Base-by-base conservation (phyloP, 2,329 filamentous ascomycete genomes). In the Magnaporthiopsis poae region DNA sequence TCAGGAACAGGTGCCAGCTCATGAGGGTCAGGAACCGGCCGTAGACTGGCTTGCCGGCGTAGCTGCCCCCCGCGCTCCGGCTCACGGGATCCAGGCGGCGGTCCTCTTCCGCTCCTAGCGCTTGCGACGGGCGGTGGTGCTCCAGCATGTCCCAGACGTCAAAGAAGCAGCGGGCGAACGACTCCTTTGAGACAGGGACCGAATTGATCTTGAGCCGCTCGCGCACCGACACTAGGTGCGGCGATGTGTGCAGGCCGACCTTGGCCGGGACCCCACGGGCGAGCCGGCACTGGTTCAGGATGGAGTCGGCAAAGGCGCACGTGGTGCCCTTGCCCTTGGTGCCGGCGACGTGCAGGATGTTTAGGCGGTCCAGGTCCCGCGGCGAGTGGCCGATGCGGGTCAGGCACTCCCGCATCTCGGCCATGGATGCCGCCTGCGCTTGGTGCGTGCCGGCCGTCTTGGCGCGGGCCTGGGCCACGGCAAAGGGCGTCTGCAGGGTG, bases 401-500 rank as follows among this genome's bases (percentile, higher is more conserved):
- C 73, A 91, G 85, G 84, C 91, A 96, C 68, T 87, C 84, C 70
- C 86, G 83, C 86, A 96, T 96, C 76, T 96, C 90, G 2, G 86
- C 85, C 63, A 95, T 87, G 11, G 90, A 81, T 66, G 61, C 81
- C 68, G 86, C 35, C 35, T 36, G 82, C 76, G 95, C 90, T 72
- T 90, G 87, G 35, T 82, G 84, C 69, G 87, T 80, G 27, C 91
- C 90, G 25, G 89, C 89, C 3, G 31, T 31, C 75, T 90, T 90
- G 66, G 87, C 84, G 65, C 95, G 88, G 64, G 89, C 87, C 74
- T 96, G 88, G 25, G 97, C 85, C 65, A 92, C 84, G 63, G 89
- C 86, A 74, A 89, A 94, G 65, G 96, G 96, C 60, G 90, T 92
- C 77, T 99, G 95, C 64, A 98, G 86, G 61, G 91, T 90, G 77